Percentiles rank a stretch among this genome's conserved stretches.
Evolutionary conservation across 306 rosid genomes (phyloP).

Genomic region (Vigna mungo): DNA sequence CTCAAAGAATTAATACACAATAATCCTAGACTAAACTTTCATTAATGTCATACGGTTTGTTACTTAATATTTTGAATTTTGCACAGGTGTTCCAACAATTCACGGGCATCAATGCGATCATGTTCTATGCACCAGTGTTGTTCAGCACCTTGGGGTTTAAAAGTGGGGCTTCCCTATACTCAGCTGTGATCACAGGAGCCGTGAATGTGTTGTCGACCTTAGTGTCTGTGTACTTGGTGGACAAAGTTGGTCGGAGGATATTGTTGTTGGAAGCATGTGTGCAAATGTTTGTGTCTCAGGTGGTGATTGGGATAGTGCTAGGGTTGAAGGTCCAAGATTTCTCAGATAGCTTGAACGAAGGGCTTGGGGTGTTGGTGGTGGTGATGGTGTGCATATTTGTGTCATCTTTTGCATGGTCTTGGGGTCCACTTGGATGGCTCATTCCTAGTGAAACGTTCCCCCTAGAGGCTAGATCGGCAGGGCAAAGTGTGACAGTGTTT

Average conservation of each 20-base stretch:
- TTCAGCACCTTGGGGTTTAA: constrained; percentile 64
- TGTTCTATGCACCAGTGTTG: constrained; percentile 78
- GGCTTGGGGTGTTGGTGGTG: constrained; percentile 58
- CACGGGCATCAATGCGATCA: constrained; percentile 73
- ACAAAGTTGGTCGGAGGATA: constrained; percentile 60
- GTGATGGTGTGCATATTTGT: constrained; percentile 68
- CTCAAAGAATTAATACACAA: too few species aligned
- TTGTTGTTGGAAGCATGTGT: constrained; percentile 65
- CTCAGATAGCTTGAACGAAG: constrained; percentile 37
- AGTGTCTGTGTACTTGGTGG: constrained; percentile 58
- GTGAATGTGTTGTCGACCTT: constrained; percentile 66
- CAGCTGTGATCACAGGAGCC: constrained; percentile 70
- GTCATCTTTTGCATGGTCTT: constrained; percentile 76
- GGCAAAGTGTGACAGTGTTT: constrained; percentile 66
- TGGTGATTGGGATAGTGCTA: constrained; percentile 54
- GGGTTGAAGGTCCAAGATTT: constrained; percentile 57
- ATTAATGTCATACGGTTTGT: too few species aligned
- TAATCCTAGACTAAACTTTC: background rate
- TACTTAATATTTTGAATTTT: background rate
- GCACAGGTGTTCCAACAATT: constrained; percentile 69
- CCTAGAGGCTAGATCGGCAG: constrained; percentile 67
- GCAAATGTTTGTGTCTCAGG: constrained; percentile 73
- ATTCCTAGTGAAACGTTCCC: constrained; percentile 74
- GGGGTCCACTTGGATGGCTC: constrained; percentile 84
- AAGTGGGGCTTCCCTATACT: constrained; percentile 59